Evolutionary conservation across 2,329 filamentous ascomycete genomes (phyloP).

Genomic region (Aureobasidium subglaciale): DNA sequence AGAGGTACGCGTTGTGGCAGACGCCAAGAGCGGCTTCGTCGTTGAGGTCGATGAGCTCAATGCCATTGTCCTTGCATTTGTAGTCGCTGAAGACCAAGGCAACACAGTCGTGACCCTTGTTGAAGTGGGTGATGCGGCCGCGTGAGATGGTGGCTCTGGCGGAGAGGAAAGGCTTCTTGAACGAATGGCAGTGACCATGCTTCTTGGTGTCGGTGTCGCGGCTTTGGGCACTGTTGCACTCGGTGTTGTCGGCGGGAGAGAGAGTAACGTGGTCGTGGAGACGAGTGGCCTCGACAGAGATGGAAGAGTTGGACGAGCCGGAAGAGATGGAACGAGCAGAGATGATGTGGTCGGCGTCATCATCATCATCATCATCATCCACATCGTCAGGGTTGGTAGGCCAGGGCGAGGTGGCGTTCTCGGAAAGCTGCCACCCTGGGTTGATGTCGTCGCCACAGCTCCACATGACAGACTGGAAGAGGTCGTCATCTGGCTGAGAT

Average conservation of each 20-base stretch:
- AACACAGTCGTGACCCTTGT: background rate
- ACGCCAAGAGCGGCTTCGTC: background rate
- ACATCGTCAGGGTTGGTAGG: background rate
- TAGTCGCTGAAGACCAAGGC: background rate
- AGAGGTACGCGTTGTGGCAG: background rate
- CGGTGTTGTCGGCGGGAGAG: background rate
- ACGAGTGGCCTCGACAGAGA: background rate
- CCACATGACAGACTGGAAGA: background rate
- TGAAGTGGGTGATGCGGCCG: background rate
- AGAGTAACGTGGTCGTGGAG: background rate
- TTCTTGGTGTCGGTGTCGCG: background rate
- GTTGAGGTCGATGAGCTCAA: background rate
- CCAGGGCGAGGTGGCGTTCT: no score
- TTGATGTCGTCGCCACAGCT: background rate
- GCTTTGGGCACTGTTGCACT: background rate
- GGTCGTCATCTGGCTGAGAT: background rate
- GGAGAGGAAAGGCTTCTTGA: background rate
- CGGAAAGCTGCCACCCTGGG: no score
- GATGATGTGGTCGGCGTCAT: background rate
- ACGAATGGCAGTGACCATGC: background rate
- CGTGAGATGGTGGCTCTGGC: background rate
- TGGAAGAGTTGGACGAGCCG: background rate
- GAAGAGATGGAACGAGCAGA: no score
- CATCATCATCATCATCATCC: background rate
- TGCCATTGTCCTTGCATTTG: background rate